Evolutionary conservation across 2,329 filamentous ascomycete species (phyloP).

Genomic region (Alternaria triticimaculans): DNA sequence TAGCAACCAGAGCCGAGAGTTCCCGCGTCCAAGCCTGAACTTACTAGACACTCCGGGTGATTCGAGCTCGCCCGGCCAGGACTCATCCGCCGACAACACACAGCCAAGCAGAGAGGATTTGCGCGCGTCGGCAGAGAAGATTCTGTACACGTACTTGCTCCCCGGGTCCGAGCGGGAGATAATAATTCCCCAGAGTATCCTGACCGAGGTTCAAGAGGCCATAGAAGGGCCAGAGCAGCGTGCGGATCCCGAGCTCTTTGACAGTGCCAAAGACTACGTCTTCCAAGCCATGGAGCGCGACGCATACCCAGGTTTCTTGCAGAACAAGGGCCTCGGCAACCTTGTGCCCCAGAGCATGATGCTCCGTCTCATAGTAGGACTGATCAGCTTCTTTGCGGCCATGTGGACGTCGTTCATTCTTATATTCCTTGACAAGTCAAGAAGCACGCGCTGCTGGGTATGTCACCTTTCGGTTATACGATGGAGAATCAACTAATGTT

Average conservation of each 20-base stretch:
- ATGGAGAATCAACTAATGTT: not conserved
- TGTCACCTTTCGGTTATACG: slow-evolving; percentile 44
- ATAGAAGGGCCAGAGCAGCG: slow-evolving; percentile 85
- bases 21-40: slow-evolving; percentile 65
- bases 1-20: slow-evolving; percentile 62
- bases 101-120: slow-evolving; percentile 73
- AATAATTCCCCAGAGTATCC: slow-evolving; percentile 85
- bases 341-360: slow-evolving; percentile 90
- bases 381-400: slow-evolving; percentile 85
- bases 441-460: slow-evolving; percentile 83
- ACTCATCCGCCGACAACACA: slow-evolving; percentile 42
- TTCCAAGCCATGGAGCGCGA: slow-evolving; percentile 99
- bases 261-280: slow-evolving; percentile 97
- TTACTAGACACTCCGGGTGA: slow-evolving; percentile 66
- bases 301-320: slow-evolving; percentile 95
- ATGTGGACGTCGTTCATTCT: slow-evolving; percentile 95
- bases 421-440: slow-evolving; percentile 83
- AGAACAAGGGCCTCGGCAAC: slow-evolving; percentile 94
- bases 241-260: slow-evolving; percentile 96
- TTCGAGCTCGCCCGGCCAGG: slow-evolving; percentile 63
- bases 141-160: slow-evolving; percentile 95
- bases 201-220: slow-evolving; percentile 80
- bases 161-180: slow-evolving; percentile 97
- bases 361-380: slow-evolving; percentile 81
- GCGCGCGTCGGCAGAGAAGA: slow-evolving; percentile 92